Evolutionary conservation across 345 rosid genomes (phyloP).

Genomic region (Leavenworthia alabamica): DNA sequence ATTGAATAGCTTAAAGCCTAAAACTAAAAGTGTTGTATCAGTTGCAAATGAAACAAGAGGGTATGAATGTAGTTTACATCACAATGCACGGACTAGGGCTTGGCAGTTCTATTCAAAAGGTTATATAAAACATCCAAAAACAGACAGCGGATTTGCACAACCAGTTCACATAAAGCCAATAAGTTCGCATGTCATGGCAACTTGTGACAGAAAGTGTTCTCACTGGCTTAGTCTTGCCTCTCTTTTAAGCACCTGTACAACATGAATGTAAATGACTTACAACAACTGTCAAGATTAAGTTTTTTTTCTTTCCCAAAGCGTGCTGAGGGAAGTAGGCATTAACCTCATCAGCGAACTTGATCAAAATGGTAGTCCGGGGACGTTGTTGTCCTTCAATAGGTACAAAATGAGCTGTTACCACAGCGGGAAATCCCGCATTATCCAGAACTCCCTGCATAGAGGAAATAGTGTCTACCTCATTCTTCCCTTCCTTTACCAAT

Average conservation of each 20-base stretch:
- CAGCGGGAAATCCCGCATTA: conserved; percentile 87
- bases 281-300: neutral
- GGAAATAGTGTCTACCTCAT: neutral
- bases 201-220: neutral
- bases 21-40: neutral
- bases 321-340: neutral
- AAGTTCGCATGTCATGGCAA: neutral
- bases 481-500: neutral
- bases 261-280: neutral
- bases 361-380: conserved; percentile 92
- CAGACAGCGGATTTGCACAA: conserved; percentile 12
- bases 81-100: conserved; percentile 4
- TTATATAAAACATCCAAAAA: conserved; percentile 2
- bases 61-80: conserved; percentile 18
- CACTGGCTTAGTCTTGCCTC: conserved; percentile 63
- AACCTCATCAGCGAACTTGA: conserved; percentile 97
- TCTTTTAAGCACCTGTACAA: conserved; percentile 59
- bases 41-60: neutral
- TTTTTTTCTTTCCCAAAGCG: neutral
- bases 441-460: conserved; percentile 81
- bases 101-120: conserved; percentile 4
- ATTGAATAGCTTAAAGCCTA: neutral
- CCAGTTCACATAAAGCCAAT: conserved; percentile 12
- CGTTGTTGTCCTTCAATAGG: conserved; percentile 97
- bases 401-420: conserved; percentile 96